These are phyloP conservation scores for Pulveroboletus ravenelii DNA, from an alignment of 768 basidiomycete species.

Conservation along the genomic window DNA sequence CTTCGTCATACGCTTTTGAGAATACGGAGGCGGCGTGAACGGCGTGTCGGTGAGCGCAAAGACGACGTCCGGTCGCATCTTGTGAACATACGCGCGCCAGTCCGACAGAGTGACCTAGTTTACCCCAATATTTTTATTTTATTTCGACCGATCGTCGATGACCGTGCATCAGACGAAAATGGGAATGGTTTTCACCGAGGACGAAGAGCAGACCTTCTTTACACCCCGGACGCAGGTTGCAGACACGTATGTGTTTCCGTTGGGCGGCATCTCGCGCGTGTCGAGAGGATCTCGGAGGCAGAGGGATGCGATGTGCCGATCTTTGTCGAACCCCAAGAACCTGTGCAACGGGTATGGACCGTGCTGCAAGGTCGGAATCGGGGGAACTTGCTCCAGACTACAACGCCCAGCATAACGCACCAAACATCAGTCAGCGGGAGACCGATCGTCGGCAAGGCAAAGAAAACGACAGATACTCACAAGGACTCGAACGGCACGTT, in stretches of 20 bases:
- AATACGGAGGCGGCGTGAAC: slow-evolving; percentile 57
- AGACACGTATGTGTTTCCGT: slow-evolving; percentile 53
- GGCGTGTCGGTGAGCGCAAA: slow-evolving; percentile 70
- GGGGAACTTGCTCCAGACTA: slow-evolving; percentile 64
- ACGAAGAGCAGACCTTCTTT: slow-evolving; percentile 47
- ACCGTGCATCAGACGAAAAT: not conserved
- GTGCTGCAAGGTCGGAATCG: slow-evolving; percentile 56
- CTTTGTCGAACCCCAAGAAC: slow-evolving; percentile 53
- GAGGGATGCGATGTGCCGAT: slow-evolving; percentile 51
- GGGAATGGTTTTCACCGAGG: not conserved
- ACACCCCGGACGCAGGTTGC: slow-evolving; percentile 65
- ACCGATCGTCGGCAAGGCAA: too few relatives aligned
- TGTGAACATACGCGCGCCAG: slow-evolving; percentile 51
- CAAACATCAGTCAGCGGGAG: too few relatives aligned
- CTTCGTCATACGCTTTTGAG: slow-evolving; percentile 75
- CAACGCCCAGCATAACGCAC: not conserved
- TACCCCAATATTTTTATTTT: not conserved
- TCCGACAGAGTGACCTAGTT: slow-evolving; percentile 48
- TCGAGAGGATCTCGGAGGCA: slow-evolving; percentile 64
- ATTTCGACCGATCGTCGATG: not conserved
- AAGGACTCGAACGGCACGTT: slow-evolving; percentile 78
- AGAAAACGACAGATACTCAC: slow-evolving; percentile 42
- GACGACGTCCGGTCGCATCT: slow-evolving; percentile 63
- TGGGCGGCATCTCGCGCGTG: slow-evolving; percentile 65
- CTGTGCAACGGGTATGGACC: slow-evolving; percentile 55